Evolutionary conservation across 164 flowering plant species (phyloP).

Genomic region (Pachysandra terminalis): DNA sequence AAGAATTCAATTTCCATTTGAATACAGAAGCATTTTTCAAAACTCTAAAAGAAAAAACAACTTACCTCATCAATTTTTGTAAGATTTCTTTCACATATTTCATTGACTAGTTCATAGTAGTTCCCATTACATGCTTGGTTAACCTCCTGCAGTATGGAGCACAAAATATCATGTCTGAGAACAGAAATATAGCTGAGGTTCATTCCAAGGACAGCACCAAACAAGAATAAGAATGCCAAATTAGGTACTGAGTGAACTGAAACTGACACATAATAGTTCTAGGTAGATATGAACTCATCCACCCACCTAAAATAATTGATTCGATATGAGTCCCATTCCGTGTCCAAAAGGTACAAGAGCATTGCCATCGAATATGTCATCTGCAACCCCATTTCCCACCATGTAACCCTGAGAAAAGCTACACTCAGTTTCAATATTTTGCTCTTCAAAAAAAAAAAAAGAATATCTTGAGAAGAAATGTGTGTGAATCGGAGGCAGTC

Average conservation of each 20-base stretch:
- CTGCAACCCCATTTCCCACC: conserved; percentile 87
- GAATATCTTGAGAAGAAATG: conserved; percentile 81
- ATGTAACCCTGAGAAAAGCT: conserved; percentile 64
- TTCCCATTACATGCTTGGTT: conserved; percentile 47
- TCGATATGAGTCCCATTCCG: conserved; percentile 96
- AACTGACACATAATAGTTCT: conserved; percentile 10
- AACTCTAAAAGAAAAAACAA: not conserved
- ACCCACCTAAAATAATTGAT: conserved; percentile 58
- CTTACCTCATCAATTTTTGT: conserved; percentile 55
- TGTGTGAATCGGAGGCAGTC: conserved; percentile 76
- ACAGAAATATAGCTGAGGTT: not conserved
- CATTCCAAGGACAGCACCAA: not conserved
- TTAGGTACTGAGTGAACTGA: not conserved
- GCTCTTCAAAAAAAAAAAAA: no score
- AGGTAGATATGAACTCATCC: not conserved
- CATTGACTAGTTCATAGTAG: conserved; percentile 41
- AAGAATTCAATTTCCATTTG: no score
- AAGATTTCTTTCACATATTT: conserved; percentile 41
- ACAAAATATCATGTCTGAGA: not conserved
- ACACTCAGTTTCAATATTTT: not conserved
- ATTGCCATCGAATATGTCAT: conserved; percentile 65
- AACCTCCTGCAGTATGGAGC: conserved; percentile 36
- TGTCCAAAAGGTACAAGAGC: conserved; percentile 90
- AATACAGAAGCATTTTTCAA: no score
- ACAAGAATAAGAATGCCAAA: not conserved